phyloP scores from a whole-genome alignment of 73 alveolate genomes.

The Tetrahymena elliotti region DNA sequence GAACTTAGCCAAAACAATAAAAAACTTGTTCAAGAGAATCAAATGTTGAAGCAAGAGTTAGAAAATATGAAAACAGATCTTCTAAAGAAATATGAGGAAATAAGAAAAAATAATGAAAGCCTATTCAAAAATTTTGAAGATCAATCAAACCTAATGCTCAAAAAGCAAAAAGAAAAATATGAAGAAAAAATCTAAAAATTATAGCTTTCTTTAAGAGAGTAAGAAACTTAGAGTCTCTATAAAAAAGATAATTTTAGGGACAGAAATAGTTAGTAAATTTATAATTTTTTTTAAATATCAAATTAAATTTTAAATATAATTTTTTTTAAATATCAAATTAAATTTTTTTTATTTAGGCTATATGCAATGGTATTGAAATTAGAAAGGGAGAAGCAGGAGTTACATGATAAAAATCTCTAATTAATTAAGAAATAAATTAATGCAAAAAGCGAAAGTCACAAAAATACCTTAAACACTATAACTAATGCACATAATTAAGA shows the following conservation, averaged over 20 bases:
- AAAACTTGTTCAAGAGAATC: not conserved
- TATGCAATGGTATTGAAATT: not conserved
- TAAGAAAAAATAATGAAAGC: not conserved
- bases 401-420: not conserved
- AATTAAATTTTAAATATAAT: not conserved
- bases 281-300: not conserved
- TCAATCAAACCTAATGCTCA: not conserved
- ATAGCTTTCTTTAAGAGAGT: not conserved
- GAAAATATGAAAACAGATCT: not conserved
- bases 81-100: not conserved
- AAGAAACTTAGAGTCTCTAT: not conserved
- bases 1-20: not conserved
- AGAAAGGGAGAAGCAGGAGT: not conserved
- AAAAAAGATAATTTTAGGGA: not conserved
- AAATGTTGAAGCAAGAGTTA: not conserved
- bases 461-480: not conserved
- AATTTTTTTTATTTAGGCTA: not conserved
- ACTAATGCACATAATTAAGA: not conserved
- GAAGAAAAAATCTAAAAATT: not conserved
- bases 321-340: not conserved
- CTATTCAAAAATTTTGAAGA: not conserved
- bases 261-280: not conserved
- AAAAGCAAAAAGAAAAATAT: not conserved
- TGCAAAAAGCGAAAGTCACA: not conserved
- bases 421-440: not conserved